Conservation (phyloP, 2,329 filamentous ascomycete genomes). For the Keithomyces neogunnii region DNA sequence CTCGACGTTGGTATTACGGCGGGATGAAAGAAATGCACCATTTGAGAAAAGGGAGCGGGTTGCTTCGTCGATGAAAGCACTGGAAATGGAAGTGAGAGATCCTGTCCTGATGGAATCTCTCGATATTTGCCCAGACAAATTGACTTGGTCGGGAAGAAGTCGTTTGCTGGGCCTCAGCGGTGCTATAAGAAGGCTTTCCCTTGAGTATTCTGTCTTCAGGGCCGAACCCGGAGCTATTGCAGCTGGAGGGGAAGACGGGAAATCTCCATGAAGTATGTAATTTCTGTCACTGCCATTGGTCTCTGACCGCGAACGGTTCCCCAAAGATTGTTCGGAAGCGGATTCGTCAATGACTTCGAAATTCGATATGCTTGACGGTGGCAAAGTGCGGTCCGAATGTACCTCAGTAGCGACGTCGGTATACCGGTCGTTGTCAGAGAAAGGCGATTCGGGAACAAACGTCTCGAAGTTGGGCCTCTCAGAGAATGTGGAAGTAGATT, state of each 20-base stretch:
- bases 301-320: conserved; percentile 23
- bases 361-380: conserved; percentile 39
- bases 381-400: conserved; percentile 31
- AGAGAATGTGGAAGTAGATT: conserved; percentile 34
- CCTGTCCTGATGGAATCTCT: conserved; percentile 44
- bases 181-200: conserved; percentile 51
- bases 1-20: neutral
- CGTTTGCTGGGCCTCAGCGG: conserved; percentile 42
- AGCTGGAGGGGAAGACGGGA: conserved; percentile 20
- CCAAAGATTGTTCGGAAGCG: conserved; percentile 30
- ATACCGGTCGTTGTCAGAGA: neutral
- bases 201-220: conserved; percentile 40
- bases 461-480: conserved; percentile 48
- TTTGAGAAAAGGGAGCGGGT: conserved; percentile 20
- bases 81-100: conserved; percentile 49
- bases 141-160: conserved; percentile 39
- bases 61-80: conserved; percentile 42
- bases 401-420: neutral
- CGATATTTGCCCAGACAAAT: conserved; percentile 41
- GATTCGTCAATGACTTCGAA: conserved; percentile 44
- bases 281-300: conserved; percentile 38
- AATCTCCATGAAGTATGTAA: conserved; percentile 43
- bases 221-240: neutral
- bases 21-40: neutral
- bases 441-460: conserved; percentile 25